Evolutionary conservation across 2,329 filamentous ascomycete genomes (phyloP).

Genomic region (Ophiocordyceps unilateralis): DNA sequence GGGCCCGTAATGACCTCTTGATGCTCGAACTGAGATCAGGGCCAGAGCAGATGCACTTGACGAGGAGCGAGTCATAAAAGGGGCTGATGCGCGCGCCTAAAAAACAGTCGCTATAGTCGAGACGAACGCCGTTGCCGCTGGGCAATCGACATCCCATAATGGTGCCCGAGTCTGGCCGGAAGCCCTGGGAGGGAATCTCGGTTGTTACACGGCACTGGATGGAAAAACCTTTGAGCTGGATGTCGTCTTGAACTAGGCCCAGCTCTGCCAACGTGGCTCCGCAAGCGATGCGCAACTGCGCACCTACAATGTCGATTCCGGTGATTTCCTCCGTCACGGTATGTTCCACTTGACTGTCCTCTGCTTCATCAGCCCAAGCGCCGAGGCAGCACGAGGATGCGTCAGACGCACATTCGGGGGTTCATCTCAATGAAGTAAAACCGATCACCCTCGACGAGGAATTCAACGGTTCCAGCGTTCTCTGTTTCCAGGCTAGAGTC

Average conservation of each 20-base stretch:
- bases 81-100: conserved; percentile 75
- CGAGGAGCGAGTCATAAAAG: conserved; percentile 75
- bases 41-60: conserved; percentile 84
- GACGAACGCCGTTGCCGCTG: conserved; percentile 82
- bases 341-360: conserved; percentile 22
- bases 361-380: neutral
- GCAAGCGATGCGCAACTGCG: conserved; percentile 1
- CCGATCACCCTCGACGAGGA: conserved; percentile 15
- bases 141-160: conserved; percentile 96
- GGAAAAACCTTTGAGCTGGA: conserved; percentile 62
- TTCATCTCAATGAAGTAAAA: conserved; percentile 30
- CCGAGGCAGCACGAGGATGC: neutral
- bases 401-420: conserved; percentile 12
- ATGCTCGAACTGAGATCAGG: conserved; percentile 90
- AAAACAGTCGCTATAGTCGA: conserved; percentile 90
- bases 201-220: conserved; percentile 99
- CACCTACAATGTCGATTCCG: neutral
- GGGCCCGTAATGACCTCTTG: conserved; percentile 79
- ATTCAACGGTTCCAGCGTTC: conserved; percentile 23
- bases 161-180: conserved; percentile 92
- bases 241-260: conserved; percentile 88
- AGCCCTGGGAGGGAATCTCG: conserved; percentile 77
- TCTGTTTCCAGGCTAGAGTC: conserved; percentile 1
- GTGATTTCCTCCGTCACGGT: conserved; percentile 7
- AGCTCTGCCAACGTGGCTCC: conserved; percentile 86